Conservation (phyloP, 306 rosid genomes). For the Geum urbanum region DNA sequence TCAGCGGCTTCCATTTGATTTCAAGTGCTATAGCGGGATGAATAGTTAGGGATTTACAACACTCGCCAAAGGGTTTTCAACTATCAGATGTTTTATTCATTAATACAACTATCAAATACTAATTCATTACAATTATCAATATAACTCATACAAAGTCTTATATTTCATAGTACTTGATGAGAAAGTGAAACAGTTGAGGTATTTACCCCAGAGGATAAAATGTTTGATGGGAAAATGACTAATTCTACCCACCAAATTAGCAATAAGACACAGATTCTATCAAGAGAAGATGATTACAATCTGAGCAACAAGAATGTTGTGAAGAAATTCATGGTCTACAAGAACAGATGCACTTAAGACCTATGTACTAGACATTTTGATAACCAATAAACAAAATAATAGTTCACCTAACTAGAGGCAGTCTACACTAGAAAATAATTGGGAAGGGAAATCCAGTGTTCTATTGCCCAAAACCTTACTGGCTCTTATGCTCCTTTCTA, state of each 20-base stretch:
- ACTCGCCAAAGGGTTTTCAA: neutral
- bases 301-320: neutral
- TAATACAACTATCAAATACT: too few relatives aligned
- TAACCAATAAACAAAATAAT: neutral
- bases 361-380: neutral
- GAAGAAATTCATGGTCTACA: neutral
- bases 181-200: neutral
- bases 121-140: neutral
- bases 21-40: neutral
- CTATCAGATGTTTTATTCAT: neutral
- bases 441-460: neutral
- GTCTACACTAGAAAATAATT: neutral
- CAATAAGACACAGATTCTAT: neutral
- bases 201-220: neutral
- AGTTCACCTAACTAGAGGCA: neutral
- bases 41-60: neutral
- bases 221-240: neutral
- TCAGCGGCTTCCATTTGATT: neutral
- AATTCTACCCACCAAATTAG: neutral
- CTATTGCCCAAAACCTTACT: neutral
- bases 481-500: neutral
- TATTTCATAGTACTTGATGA: neutral
- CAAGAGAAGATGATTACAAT: neutral
- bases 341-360: neutral
- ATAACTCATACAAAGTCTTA: neutral